A percentile compares a stretch with the other conserved stretches of the same genome.
Evolutionary conservation across 2,329 filamentous ascomycete genomes (phyloP).

Genomic region (Cladophialophora immunda): DNA sequence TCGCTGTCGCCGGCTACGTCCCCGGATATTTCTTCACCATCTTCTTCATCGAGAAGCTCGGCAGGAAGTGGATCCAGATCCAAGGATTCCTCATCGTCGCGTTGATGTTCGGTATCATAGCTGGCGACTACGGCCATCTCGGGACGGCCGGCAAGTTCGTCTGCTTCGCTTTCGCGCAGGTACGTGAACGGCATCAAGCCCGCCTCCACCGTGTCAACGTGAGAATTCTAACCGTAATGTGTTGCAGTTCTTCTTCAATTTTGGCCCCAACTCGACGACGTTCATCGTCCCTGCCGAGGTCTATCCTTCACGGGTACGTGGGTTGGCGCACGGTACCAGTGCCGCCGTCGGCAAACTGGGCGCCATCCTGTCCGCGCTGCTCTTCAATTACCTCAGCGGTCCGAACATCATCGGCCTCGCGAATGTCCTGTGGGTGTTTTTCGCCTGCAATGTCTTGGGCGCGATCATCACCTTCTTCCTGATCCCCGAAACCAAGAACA

Average conservation of each 20-base stretch:
- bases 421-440: not conserved
- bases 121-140: not conserved
- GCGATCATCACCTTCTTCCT: not conserved
- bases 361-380: conserved; percentile 50
- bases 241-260: conserved; percentile 64
- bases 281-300: conserved; percentile 67
- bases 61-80: conserved; percentile 40
- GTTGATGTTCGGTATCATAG: conserved; percentile 11
- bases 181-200: not conserved
- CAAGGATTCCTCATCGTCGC: conserved; percentile 38
- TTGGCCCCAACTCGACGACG: conserved; percentile 66
- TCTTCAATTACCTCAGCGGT: not conserved
- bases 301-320: conserved; percentile 66
- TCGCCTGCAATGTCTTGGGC: not conserved
- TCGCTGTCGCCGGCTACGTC: conserved; percentile 43
- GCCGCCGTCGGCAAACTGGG: conserved; percentile 65
- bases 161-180: not conserved
- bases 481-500: not conserved
- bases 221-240: not conserved
- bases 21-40: conserved; percentile 45
- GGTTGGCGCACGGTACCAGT: conserved; percentile 66
- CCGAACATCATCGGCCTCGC: not conserved
- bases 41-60: conserved; percentile 42
- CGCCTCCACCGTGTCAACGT: not conserved
- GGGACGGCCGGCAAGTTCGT: not conserved